Evolutionary conservation across 306 rosid genomes (phyloP).

Genomic region (Hippophae gyantsensis): DNA sequence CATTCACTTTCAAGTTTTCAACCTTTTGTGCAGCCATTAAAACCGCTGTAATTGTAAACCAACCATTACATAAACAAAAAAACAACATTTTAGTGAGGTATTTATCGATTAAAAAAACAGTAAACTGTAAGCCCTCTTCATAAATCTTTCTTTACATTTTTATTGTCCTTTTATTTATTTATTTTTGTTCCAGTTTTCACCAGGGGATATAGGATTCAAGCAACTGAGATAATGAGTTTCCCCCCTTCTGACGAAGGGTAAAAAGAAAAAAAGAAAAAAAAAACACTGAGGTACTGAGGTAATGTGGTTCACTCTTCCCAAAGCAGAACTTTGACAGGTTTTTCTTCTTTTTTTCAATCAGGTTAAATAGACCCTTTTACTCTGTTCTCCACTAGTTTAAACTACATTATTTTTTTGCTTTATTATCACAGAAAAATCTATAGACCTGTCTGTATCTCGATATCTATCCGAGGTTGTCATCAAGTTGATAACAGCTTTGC

Average conservation of each 20-base stretch:
- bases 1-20: no score
- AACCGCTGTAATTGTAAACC: no score
- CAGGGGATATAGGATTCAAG: neutral
- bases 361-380: slow-evolving; percentile 10
- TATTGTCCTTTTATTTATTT: no score
- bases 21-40: no score
- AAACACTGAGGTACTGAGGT: neutral
- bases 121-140: neutral
- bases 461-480: slow-evolving; percentile 18
- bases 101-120: no score
- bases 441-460: no score
- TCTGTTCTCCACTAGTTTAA: neutral
- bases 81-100: no score
- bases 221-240: neutral
- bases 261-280: no score
- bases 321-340: neutral
- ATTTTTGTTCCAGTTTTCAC: neutral
- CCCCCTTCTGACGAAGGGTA: no score
- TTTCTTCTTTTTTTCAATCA: neutral
- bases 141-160: neutral
- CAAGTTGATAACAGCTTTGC: slow-evolving; percentile 21
- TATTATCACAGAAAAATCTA: neutral
- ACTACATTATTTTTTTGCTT: slow-evolving; percentile 1
- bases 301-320: neutral
- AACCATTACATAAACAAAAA: no score